Evolutionary conservation across 139 green algal genomes (phyloP).

Genomic region (Protoeuglena noctilucae): DNA sequence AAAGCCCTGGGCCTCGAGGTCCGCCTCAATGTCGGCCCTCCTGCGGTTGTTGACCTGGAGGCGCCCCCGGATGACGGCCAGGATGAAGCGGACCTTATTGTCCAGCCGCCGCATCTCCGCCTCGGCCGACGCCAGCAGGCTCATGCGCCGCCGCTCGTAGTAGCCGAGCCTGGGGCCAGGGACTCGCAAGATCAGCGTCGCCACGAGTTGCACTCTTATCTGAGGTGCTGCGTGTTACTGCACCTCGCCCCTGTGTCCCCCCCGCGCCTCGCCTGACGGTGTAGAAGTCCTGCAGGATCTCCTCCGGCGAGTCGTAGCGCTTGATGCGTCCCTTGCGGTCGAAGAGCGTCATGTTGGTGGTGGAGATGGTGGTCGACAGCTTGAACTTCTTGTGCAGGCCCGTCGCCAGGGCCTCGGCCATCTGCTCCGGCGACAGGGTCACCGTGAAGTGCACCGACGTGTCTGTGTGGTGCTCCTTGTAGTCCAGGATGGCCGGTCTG

Average conservation of each 20-base stretch:
- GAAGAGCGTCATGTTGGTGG: slow-evolving; percentile 97
- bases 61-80: slow-evolving; percentile 65
- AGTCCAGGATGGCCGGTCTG: slow-evolving; percentile 49
- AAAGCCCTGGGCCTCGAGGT: slow-evolving; percentile 61
- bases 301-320: slow-evolving; percentile 71
- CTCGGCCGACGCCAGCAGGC: slow-evolving; percentile 35
- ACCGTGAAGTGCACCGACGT: slow-evolving; percentile 75
- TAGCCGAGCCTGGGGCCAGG: slow-evolving; percentile 73
- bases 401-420: slow-evolving; percentile 30
- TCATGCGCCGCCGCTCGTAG: slow-evolving; percentile 56
- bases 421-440: slow-evolving; percentile 42
- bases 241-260: no score
- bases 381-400: slow-evolving; percentile 83
- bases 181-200: no score
- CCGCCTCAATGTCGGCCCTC: slow-evolving; percentile 58
- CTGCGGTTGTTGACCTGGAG: slow-evolving; percentile 74
- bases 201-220: no score
- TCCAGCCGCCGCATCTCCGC: slow-evolving; percentile 51
- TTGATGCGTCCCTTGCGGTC: slow-evolving; percentile 69
- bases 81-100: slow-evolving; percentile 88
- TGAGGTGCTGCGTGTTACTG: no score
- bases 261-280: no score
- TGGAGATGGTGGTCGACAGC: slow-evolving; percentile 61
- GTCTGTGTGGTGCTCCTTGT: slow-evolving; percentile 85
- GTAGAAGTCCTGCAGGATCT: slow-evolving; percentile 85